Percentiles rank a stretch among this genome's conserved stretches.
These are phyloP conservation scores for Chrysoporthe cubensis DNA, from an alignment of 2,329 filamentous ascomycete species.

Conservation along the genomic window DNA sequence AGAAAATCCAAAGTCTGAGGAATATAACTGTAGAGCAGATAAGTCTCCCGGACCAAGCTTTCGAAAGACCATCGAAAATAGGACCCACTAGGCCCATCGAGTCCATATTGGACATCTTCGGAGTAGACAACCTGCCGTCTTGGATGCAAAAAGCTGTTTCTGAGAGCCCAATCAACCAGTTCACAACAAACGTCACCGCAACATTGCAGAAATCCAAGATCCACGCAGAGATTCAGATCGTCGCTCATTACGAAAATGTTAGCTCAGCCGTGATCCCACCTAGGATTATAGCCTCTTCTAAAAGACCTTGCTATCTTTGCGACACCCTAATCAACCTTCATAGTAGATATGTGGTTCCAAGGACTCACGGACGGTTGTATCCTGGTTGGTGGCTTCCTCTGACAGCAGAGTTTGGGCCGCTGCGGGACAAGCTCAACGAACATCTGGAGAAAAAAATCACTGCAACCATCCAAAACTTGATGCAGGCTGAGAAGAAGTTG, in stretches of 20 bases:
- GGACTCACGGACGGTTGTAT: constrained; percentile 50
- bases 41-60: constrained; percentile 36
- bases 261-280: constrained; percentile 37
- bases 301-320: constrained; percentile 56
- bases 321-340: constrained; percentile 50
- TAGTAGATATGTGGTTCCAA: constrained; percentile 45
- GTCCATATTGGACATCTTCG: constrained; percentile 11
- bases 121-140: constrained; percentile 23
- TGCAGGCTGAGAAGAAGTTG: neutral
- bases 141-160: constrained; percentile 6
- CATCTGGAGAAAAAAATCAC: constrained; percentile 13
- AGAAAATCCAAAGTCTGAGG: constrained; percentile 36
- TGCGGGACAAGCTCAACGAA: constrained; percentile 10
- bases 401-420: neutral
- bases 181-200: constrained; percentile 23
- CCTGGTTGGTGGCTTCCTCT: constrained; percentile 48
- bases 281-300: constrained; percentile 52
- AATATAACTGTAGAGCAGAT: constrained; percentile 37
- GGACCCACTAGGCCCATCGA: neutral
- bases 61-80: constrained; percentile 24
- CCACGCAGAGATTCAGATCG: constrained; percentile 55
- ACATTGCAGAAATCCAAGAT: constrained; percentile 40
- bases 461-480: neutral
- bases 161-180: neutral
- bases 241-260: constrained; percentile 45